These are phyloP conservation scores for Xylaria sp. DNA, from an alignment of 2,329 filamentous ascomycete species.

Conservation along the genomic window DNA sequence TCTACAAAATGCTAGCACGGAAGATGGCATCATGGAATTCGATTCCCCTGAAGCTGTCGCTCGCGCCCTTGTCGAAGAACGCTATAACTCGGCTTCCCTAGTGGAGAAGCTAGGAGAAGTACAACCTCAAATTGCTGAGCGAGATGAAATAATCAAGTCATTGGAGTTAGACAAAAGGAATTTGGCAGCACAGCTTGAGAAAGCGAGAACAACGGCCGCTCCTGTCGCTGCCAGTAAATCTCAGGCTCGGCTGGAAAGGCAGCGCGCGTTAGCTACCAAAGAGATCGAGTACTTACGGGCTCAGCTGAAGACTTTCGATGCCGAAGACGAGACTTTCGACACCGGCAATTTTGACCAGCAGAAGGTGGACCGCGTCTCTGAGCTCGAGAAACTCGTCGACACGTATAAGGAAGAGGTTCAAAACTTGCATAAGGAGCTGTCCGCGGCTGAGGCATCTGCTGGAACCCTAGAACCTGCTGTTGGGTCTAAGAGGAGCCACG, in stretches of 20 bases:
- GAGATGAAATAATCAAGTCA: conserved; percentile 77
- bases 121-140: conserved; percentile 80
- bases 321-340: conserved; percentile 88
- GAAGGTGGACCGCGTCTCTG: conserved; percentile 78
- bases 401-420: conserved; percentile 86
- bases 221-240: conserved; percentile 70
- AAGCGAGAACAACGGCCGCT: conserved; percentile 65
- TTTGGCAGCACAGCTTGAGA: conserved; percentile 76
- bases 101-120: conserved; percentile 82
- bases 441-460: conserved; percentile 65
- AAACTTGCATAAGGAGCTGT: conserved; percentile 78
- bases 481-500: conserved; percentile 73
- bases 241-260: conserved; percentile 82
- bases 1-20: conserved; percentile 73
- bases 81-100: conserved; percentile 81
- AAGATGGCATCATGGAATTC: conserved; percentile 75
- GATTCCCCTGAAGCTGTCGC: conserved; percentile 90
- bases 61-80: conserved; percentile 83
- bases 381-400: conserved; percentile 88
- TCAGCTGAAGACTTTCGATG: conserved; percentile 88
- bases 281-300: conserved; percentile 95
- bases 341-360: conserved; percentile 81
- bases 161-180: conserved; percentile 76
- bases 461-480: conserved; percentile 54
- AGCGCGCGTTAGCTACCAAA: conserved; percentile 85